These are phyloP conservation scores for Russula vinacea DNA, from an alignment of 768 basidiomycete genomes.

Conservation along the genomic window DNA sequence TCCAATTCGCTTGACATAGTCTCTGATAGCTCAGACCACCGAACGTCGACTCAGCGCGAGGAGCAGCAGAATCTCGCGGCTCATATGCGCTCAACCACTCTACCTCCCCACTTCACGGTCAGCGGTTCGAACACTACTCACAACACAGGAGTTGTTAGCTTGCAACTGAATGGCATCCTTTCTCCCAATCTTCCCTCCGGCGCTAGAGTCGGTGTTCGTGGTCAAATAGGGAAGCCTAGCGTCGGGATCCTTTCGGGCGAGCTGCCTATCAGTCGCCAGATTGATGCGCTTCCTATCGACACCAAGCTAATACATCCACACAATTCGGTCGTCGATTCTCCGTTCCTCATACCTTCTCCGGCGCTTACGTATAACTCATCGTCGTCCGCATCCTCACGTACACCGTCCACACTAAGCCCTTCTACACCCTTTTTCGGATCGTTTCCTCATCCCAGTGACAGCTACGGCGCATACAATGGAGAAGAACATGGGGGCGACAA, in stretches of 20 bases:
- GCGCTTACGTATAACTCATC: slow-evolving; percentile 53
- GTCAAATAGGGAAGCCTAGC: slow-evolving; percentile 18
- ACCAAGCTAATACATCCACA: slow-evolving; percentile 20
- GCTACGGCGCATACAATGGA: slow-evolving; percentile 32
- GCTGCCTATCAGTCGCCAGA: slow-evolving; percentile 16
- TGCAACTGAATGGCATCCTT: slow-evolving; percentile 27
- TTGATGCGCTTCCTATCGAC: slow-evolving; percentile 16
- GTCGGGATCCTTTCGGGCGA: slow-evolving; percentile 10
- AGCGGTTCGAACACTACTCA: slow-evolving; percentile 11
- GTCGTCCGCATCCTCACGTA: slow-evolving; percentile 45
- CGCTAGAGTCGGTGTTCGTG: slow-evolving; percentile 10
- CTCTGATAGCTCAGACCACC: slow-evolving; percentile 16
- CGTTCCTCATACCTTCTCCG: slow-evolving; percentile 56
- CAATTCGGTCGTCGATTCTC: slow-evolving; percentile 37
- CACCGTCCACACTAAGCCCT: slow-evolving; percentile 65
- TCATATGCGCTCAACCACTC: slow-evolving; percentile 30
- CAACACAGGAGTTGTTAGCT: slow-evolving; percentile 10
- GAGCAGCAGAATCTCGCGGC: slow-evolving; percentile 27
- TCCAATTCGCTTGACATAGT: slow-evolving; percentile 22
- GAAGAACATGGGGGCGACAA: slow-evolving; percentile 25
- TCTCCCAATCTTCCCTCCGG: slow-evolving; percentile 28
- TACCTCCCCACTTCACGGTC: slow-evolving; percentile 29
- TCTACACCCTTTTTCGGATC: slow-evolving; percentile 69
- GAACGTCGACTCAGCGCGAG: slow-evolving; percentile 14
- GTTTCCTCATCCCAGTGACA: slow-evolving; percentile 41